phyloP scores from a whole-genome alignment of 371 early-diverging fungal genomes.

The Nematocida sp. region DNA sequence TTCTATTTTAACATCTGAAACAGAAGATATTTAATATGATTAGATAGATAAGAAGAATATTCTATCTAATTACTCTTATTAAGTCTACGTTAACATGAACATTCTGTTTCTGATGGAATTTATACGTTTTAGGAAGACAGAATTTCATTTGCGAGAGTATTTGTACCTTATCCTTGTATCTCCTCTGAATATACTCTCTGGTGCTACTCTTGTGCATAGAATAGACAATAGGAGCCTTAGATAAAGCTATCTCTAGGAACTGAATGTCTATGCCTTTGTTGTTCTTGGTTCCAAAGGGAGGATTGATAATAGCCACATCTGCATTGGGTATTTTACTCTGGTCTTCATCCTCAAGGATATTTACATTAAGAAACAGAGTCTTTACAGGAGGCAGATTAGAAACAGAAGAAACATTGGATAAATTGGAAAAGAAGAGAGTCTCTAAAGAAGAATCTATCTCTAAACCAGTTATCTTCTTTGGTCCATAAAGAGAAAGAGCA shows the following conservation, averaged over 20 bases:
- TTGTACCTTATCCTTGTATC: slow-evolving; percentile 39
- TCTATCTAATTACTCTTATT: slow-evolving; percentile 21
- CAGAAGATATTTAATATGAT: too few species aligned
- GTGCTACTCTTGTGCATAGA: slow-evolving; percentile 62
- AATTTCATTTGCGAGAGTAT: slow-evolving; percentile 58
- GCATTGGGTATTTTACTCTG: neutral
- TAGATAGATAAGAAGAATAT: too few species aligned
- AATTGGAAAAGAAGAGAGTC: slow-evolving; percentile 44
- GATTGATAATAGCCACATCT: slow-evolving; percentile 56
- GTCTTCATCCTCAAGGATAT: too few species aligned
- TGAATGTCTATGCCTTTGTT: slow-evolving; percentile 55
- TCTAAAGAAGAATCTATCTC: slow-evolving; percentile 51
- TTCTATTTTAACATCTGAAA: too few species aligned
- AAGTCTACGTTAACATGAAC: slow-evolving; percentile 56
- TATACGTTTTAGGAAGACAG: slow-evolving; percentile 58
- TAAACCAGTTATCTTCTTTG: slow-evolving; percentile 35
- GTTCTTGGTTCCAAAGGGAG: slow-evolving; percentile 62
- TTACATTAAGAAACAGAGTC: too few species aligned
- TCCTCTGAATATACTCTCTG: slow-evolving; percentile 54
- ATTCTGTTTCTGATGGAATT: slow-evolving; percentile 59
- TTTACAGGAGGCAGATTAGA: too few species aligned
- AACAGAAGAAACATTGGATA: neutral
- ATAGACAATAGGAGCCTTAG: slow-evolving; percentile 50
- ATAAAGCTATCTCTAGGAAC: slow-evolving; percentile 55
- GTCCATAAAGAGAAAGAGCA: slow-evolving; percentile 50